Percentiles rank a stretch among this genome's conserved stretches.
These are phyloP conservation scores for Tuber borchii DNA, from an alignment of 495 filamentous ascomycete genomes.

Conservation along the genomic window DNA sequence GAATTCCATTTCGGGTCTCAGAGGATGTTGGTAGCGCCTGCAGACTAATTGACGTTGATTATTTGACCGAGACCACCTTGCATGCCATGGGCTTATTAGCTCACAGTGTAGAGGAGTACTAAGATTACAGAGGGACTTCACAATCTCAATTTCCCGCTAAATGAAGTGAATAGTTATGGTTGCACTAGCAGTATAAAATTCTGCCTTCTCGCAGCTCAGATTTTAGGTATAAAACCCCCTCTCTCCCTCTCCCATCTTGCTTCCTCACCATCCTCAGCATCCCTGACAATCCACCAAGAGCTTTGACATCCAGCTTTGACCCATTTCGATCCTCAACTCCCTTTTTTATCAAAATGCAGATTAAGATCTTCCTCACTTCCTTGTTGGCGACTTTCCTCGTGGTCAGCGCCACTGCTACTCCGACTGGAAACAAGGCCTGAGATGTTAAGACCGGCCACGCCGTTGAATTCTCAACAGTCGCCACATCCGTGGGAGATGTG, in stretches of 20 bases:
- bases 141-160: not conserved
- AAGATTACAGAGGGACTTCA: not conserved
- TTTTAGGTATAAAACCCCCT: not conserved
- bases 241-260: not conserved
- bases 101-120: not conserved
- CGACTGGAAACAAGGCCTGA: not conserved
- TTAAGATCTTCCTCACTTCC: not conserved
- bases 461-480: not conserved
- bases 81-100: not conserved
- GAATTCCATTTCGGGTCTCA: not conserved
- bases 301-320: not conserved
- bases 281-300: not conserved
- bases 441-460: not conserved
- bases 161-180: not conserved
- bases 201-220: not conserved
- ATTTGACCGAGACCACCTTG: not conserved
- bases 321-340: not conserved
- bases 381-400: not conserved
- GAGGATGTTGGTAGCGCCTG: not conserved
- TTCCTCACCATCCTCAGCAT: not conserved
- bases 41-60: not conserved
- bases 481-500: not conserved
- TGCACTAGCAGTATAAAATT: not conserved
- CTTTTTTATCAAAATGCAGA: not conserved
- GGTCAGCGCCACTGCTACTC: not conserved